Base-by-base conservation (phyloP, 2,329 filamentous ascomycete species). In the Eutypella sp. region DNA sequence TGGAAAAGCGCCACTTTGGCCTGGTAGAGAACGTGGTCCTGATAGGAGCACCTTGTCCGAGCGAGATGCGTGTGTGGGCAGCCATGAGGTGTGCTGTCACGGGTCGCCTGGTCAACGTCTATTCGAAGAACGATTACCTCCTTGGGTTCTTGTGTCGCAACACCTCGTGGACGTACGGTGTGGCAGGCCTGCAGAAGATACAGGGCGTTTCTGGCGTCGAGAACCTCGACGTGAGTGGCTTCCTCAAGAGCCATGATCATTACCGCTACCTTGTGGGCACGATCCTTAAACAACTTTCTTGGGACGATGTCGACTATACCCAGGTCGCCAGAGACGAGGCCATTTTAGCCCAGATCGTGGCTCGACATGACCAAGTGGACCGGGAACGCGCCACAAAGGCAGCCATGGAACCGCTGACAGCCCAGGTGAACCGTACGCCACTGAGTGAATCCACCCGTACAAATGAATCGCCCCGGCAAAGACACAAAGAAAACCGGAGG, bases 101-200 rank as follows among this genome's bases (percentile, higher is more conserved):
- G 34, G 90, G 91, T 0, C 81, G 90, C 19, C 73, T 96, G n/a
- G 77, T 96, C 59, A 97, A 96, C 56, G 89, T 93, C 3, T 96
- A 85, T 63, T 95, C 88, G 1, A 82, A 85, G 42, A 87, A 89
- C 40, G 92, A 97, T 64, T 90, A 89, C 54, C 82, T 96, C 20
- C 81, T 97, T 2, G 90, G 83, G 1, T 95, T 96, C 62, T 72
- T 96, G 33, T 95, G 92, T 63, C 84, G 92, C 42, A 88, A 82
- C 3, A 88, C 86, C 44, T 89, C 85, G 55, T 79, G 92, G 41
- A 84, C 93, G 53, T 84, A 86, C 49, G 91, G 92, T 2, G 77
- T 97, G 27, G 90, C 91, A 0, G 92, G 92, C 1, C 69, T 97
- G 16, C 86, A 96, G 62, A 76, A 78, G 15, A 79, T 93, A 25